Conservation (phyloP, 345 rosid species). For the Ceriops zippeliana region DNA sequence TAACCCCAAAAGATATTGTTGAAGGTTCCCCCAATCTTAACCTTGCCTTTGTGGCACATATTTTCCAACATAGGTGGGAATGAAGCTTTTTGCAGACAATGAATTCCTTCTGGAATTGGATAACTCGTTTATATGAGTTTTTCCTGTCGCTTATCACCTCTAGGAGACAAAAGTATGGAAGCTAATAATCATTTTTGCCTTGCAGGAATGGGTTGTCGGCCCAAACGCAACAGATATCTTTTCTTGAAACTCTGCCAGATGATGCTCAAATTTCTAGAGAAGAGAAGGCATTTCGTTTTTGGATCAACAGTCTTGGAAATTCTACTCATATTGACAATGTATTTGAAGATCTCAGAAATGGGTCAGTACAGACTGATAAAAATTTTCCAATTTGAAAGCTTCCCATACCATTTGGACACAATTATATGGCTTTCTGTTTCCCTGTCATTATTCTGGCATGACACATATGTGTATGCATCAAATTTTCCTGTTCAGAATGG, state of each 20-base stretch:
- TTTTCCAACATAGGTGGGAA: slow-evolving; percentile 92
- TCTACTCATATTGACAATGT: slow-evolving; percentile 70
- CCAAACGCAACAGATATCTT: slow-evolving; percentile 74
- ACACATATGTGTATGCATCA: background rate
- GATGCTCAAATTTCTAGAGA: slow-evolving; percentile 89
- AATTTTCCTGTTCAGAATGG: background rate
- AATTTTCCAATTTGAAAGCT: background rate
- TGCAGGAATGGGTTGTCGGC: slow-evolving; percentile 92
- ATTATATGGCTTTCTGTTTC: no score
- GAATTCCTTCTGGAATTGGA: slow-evolving; percentile 2
- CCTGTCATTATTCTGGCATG: background rate
- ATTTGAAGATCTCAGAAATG: slow-evolving; percentile 96
- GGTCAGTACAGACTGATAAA: slow-evolving; percentile 42
- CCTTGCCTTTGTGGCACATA: slow-evolving; percentile 96
- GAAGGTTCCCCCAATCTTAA: slow-evolving; percentile 98
- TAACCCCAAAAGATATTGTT: slow-evolving; percentile 88
- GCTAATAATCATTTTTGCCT: slow-evolving; percentile 6
- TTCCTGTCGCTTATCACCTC: no score
- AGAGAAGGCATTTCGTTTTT: slow-evolving; percentile 91
- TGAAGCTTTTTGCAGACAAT: background rate
- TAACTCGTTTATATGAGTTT: background rate
- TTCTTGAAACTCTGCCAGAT: slow-evolving; percentile 71
- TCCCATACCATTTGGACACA: background rate
- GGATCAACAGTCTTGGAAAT: slow-evolving; percentile 93
- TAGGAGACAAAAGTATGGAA: slow-evolving; percentile 11